Evolutionary conservation across 257 asterid genomes (phyloP).

Genomic region (Datura wrightii): DNA sequence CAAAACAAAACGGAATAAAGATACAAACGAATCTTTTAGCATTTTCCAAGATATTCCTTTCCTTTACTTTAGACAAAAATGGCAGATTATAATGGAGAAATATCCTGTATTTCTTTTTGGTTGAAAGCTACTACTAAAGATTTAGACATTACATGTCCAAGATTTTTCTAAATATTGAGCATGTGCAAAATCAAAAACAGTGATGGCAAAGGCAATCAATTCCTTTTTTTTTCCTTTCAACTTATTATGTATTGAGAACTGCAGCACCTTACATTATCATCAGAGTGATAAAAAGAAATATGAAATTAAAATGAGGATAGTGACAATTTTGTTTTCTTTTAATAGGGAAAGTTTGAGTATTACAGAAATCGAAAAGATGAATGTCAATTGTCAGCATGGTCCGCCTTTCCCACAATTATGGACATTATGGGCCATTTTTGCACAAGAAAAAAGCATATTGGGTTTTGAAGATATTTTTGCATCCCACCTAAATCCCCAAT

Average conservation of each 20-base stretch:
- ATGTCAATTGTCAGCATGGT: background rate
- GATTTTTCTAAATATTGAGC: background rate
- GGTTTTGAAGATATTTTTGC: background rate
- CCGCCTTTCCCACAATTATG: conserved; percentile 15
- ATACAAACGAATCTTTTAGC: background rate
- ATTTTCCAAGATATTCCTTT: background rate
- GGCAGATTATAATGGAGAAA: background rate
- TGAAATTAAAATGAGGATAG: background rate
- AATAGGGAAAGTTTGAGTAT: background rate
- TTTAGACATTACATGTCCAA: background rate
- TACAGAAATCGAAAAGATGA: background rate
- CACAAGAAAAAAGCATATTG: background rate
- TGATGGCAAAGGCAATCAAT: background rate
- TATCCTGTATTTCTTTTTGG: background rate
- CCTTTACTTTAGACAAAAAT: background rate
- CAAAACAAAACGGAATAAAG: background rate
- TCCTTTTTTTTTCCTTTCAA: too few species aligned
- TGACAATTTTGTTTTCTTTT: background rate
- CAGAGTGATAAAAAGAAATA: background rate
- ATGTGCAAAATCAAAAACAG: background rate
- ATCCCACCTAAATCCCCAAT: background rate
- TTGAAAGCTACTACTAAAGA: conserved; percentile 9
- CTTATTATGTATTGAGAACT: background rate
- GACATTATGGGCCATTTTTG: conserved; percentile 5
- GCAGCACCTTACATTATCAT: background rate